Percentiles rank a stretch among this genome's conserved stretches.
phyloP scores from a whole-genome alignment of 768 basidiomycete species.

The Galerina sulciceps region DNA sequence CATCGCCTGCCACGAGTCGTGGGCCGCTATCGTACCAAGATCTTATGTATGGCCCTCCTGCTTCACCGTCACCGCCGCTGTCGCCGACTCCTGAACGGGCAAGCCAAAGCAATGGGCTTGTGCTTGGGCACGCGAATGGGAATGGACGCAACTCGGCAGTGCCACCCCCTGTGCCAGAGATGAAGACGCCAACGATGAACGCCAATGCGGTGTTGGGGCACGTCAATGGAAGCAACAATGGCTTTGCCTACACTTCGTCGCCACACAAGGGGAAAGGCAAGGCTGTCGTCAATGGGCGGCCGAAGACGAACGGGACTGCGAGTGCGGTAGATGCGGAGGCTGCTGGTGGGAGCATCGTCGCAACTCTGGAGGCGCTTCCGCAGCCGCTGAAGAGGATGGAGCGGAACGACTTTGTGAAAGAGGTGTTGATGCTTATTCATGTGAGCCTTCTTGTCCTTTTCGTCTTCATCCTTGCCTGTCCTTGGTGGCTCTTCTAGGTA shows the following conservation, averaged over 20 bases:
- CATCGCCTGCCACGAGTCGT: conserved; percentile 17
- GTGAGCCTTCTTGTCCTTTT: conserved; percentile 39
- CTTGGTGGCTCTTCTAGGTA: neutral
- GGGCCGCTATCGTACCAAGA: conserved; percentile 2
- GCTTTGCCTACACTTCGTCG: neutral
- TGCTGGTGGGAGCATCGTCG: conserved; percentile 33
- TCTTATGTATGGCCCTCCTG: conserved; percentile 13
- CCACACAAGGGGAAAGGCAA: conserved; percentile 21
- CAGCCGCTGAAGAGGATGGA: conserved; percentile 35
- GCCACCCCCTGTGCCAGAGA: conserved; percentile 19
- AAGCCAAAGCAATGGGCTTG: too few relatives aligned
- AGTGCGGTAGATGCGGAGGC: conserved; percentile 26
- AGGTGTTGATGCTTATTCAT: conserved; percentile 64
- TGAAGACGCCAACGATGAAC: conserved; percentile 33
- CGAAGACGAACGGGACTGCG: conserved; percentile 25
- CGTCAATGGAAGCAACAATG: conserved; percentile 15
- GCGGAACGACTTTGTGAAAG: conserved; percentile 61
- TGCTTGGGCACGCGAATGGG: too few relatives aligned
- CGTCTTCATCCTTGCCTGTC: too few relatives aligned
- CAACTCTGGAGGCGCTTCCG: conserved; percentile 25
- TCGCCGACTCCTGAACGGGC: conserved; percentile 18
- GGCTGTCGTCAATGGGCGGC: conserved; percentile 23
- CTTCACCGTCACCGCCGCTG: conserved; percentile 27
- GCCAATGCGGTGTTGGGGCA: conserved; percentile 21
- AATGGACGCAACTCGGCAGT: neutral